Evolutionary conservation across 2,329 filamentous ascomycete species (phyloP), one percentile per base, ranked within the genome.

Genomic region (Xylariales sp.): DNA sequence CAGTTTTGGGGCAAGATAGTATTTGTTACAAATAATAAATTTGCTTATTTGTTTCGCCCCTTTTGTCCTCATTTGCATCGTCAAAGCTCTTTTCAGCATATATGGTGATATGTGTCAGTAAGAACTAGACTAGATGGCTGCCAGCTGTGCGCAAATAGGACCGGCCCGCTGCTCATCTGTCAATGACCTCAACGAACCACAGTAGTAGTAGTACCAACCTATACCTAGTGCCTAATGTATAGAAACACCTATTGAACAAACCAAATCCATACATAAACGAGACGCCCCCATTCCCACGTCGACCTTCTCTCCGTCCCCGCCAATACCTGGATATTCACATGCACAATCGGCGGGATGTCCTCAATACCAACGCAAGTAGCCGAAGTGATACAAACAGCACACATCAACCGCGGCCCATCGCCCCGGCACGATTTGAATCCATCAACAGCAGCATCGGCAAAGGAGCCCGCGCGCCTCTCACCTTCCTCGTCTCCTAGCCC

Each of bases 361-460:
- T 64, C 85, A 34, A 79, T 88, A 18, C 85, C 89, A 32, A 80
- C 89, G 30, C 89, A 96, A 77, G 81, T 95, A 65, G 92, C 93
- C 53, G 92, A 93, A 75, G 91, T 91, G 41, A 83, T 97, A 71
- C 94, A 97, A 80, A 90, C 91, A 16, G 92, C 90, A 41, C 92
- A 91, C 76, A 90, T 97, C 81, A 91, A 93, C 70, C 86, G 83
- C 54, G 77, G 89, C 60, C 94, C 94, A 0, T 93, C 92, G 46
- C 85, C 90, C 5, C 79, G 78, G 56, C 91, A 93, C 82, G 94
- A 97, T 81, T 77, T 93, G 75, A 94, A 94, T 78, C 93, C 93
- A 9, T 89, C 92, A 45, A 95, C 93, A 23, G 86, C 91, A 59
- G 88, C 91, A 59, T 92, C 90, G 56, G 82, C 83, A 71, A 91